Evolutionary conservation across 306 rosid genomes (phyloP).

Genomic region (Nissolia schottii): DNA sequence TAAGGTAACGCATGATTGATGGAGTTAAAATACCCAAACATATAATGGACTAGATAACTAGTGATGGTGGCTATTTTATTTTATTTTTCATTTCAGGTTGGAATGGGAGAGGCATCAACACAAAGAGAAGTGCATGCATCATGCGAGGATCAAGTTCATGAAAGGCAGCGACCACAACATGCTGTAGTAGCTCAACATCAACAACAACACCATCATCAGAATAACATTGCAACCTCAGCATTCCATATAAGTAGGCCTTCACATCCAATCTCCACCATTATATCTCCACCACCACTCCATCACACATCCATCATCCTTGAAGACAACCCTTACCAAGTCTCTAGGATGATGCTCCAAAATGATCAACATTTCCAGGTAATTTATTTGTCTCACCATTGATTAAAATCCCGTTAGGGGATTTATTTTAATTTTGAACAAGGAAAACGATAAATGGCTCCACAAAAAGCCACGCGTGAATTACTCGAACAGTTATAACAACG

Average conservation of each 20-base stretch:
- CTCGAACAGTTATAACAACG: too few relatives aligned
- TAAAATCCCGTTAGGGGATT: too few relatives aligned
- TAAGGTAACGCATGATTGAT: not conserved
- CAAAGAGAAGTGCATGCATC: conserved; percentile 42
- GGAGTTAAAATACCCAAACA: not conserved
- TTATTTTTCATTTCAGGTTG: too few relatives aligned
- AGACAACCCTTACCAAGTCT: conserved; percentile 53
- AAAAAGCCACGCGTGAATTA: too few relatives aligned
- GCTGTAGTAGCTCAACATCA: conserved; percentile 44
- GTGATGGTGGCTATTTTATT: not conserved
- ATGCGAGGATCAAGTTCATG: conserved; percentile 51
- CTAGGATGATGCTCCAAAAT: conserved; percentile 63
- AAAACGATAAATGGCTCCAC: too few relatives aligned
- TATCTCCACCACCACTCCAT: conserved; percentile 62
- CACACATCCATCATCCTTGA: conserved; percentile 68
- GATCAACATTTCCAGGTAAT: conserved; percentile 64
- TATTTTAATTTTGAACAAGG: too few relatives aligned
- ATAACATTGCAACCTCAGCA: conserved; percentile 45
- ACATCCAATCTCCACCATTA: conserved; percentile 58
- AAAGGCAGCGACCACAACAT: conserved; percentile 41
- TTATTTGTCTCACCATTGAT: too few relatives aligned
- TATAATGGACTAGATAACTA: conserved; percentile 26
- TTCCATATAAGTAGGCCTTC: conserved; percentile 62
- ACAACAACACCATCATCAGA: conserved; percentile 37
- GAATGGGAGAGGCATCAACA: conserved; percentile 65